phyloP scores from a whole-genome alignment of 805 yeast species.

The Phaffomyces thermotolerans region DNA sequence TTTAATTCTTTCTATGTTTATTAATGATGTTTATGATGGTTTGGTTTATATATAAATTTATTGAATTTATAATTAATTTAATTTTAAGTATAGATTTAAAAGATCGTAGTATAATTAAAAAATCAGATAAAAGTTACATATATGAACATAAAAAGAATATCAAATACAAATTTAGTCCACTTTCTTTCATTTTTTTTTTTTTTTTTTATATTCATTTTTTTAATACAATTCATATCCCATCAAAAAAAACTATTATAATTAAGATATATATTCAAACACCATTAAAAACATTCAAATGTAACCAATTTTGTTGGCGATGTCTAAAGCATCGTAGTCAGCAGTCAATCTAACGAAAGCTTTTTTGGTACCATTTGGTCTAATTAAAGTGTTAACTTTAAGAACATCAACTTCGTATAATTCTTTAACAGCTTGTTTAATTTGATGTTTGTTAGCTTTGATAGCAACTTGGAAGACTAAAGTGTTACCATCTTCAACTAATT shows the following conservation, averaged over 20 bases:
- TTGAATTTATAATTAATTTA: too few species aligned
- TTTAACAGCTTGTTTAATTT: constrained; percentile 97
- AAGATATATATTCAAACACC: background rate
- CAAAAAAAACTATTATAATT: too few species aligned
- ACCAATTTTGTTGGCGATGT: constrained; percentile 99
- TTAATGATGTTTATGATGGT: background rate
- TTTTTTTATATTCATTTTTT: too few species aligned
- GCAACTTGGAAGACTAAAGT: constrained; percentile 98
- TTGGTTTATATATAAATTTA: too few species aligned
- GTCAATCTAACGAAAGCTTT: constrained; percentile 99
- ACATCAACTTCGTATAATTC: constrained; percentile 97
- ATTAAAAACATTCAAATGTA: constrained; percentile 51
- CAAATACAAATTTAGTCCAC: too few species aligned
- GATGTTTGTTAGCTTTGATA: constrained; percentile 95
- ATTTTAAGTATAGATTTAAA: too few species aligned
- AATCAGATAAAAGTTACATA: too few species aligned
- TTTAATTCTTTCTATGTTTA: background rate
- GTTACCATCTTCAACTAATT: constrained; percentile 99
- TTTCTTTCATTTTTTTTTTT: too few species aligned
- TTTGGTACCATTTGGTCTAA: constrained; percentile 99
- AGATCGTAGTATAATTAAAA: too few species aligned
- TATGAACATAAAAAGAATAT: too few species aligned
- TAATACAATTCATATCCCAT: background rate
- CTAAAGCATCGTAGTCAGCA: constrained; percentile 98
- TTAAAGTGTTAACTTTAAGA: constrained; percentile 88